Evolutionary conservation across 2,329 filamentous ascomycete species (phyloP), one percentile per base, ranked within the genome.

Genomic region (Cadophora sp.): DNA sequence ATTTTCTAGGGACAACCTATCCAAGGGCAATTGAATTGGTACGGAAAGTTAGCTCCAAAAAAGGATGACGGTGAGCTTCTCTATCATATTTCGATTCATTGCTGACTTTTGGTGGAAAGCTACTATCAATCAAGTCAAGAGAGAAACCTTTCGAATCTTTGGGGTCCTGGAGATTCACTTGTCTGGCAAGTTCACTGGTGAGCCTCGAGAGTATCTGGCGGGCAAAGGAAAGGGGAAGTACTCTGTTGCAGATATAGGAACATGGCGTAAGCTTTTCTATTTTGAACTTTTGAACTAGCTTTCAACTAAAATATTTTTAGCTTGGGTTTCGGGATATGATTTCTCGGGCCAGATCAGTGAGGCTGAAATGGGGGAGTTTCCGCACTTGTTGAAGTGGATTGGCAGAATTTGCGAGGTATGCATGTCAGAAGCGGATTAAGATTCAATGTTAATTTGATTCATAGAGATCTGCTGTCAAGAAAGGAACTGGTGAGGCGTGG

Each of bases 151-250:
- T 2, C 81, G 84, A 5, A 81, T 85, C 13, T 85, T 79, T 70
- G 83, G 82, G 60, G 84, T 87, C n/a, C 79, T 86, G n/a, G 84
- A 86, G 67, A 83, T 85, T 65, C 83, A 81, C 11, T 77, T 86
- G 1, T 81, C 79, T 0, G 84, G 84, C 16, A 84, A 84, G 70
- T 85, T 83, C 73, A 81, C 79, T 1, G 82, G 81, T 16, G 76
- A 81, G 66, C 79, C 80, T 14, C 76, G 81, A 14, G 83, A 87
- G 8, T 87, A 85, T 68, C 77, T 86, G 1, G 84, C 83, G 22
- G 85, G 84, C 0, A 81, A 81, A 11, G 83, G 83, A 1, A 82
- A 82, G 69, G 85, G 85, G n/a, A 85, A 83, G 72, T 87, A 86
- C 74, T 80, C 78, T 20, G 78, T 85, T 24, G 83, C 84, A 11